Evolutionary conservation across 495 filamentous ascomycete species (phyloP), one percentile per base, ranked within the genome.

Genomic region (Bathelium albidoporum): DNA sequence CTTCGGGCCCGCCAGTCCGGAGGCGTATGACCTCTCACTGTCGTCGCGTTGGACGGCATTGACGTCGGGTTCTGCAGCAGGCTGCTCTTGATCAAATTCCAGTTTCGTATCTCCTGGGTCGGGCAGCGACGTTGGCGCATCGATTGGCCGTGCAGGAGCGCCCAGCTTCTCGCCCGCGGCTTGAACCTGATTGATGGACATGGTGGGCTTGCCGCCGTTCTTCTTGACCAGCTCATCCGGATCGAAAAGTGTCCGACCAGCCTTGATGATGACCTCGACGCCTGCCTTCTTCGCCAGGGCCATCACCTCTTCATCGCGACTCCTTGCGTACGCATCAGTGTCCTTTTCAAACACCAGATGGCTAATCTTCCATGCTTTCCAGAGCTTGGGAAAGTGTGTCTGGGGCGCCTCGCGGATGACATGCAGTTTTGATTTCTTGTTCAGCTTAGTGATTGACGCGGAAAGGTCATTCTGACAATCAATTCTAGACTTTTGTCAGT

Each of bases 341-440:
- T 90, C 87, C 66, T 85, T 87, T 70, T 89, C 86, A 67, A 89
- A 90, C 0, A 88, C 87, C 2, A 89, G 71, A 74, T 89, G 87
- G 0, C 84, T 84, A 29, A 87, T 81, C 22, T 79, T 80, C 87
- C 85, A 89, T 44, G 78, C 75, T 67, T 82, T 81, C 78, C 87
- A 87, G 0, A 89, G 73, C 67, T 88, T 88, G 1, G 82, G 81
- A 12, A 89, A 75, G 0, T 88, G 72, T 0, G 83, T 87, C 68
- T 84, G 83, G 2, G 87, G 85, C 1, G 81, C 84, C 76, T 89
- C 86, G 16, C 87, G 78, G 18, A 89, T 73, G 41, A 89, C 76
- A 65, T 86, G 83, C 0, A 89, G 78, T 67, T 86, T 86, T 11
- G 84, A 85, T 59, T 85, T 83, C 11, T 76, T 58, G 66, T 89